Conservation (phyloP, 1,284 basidiomycete genomes). For the Sporisorium graminicola region DNA sequence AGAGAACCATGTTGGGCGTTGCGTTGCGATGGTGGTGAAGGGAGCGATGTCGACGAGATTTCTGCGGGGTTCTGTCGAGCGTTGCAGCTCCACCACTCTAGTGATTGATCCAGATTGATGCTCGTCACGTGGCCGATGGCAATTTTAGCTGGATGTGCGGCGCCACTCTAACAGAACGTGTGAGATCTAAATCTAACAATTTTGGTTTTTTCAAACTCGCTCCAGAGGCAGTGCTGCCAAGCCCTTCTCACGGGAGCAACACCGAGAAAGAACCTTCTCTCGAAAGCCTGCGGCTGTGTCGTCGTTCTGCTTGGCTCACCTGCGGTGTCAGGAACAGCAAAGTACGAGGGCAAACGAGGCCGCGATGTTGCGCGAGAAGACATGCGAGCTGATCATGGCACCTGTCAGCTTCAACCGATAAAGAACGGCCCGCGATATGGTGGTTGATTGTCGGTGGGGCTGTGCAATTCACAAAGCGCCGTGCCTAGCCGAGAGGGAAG, state of each 20-base stretch:
- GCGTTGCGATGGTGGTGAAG: background rate
- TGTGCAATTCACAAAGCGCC: background rate
- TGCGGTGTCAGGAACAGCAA: too few species aligned
- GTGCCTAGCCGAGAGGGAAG: too few species aligned
- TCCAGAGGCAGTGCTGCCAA: slow-evolving; percentile 11
- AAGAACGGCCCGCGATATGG: background rate
- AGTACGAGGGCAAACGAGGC: too few species aligned
- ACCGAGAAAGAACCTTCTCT: slow-evolving; percentile 4
- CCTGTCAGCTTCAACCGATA: background rate
- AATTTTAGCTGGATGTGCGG: background rate
- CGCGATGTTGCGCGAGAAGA: too few species aligned
- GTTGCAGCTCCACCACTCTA: background rate
- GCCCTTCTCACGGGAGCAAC: background rate
- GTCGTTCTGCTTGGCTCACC: background rate
- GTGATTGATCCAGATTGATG: background rate
- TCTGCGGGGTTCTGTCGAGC: background rate
- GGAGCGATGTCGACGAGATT: background rate
- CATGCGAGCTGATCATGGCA: background rate
- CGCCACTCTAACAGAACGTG: background rate
- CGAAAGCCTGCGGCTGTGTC: slow-evolving; percentile 7
- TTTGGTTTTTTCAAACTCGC: background rate
- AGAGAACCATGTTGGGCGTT: slow-evolving; percentile 83
- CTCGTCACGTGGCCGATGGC: background rate
- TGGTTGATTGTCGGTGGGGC: background rate
- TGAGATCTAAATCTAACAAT: background rate